Conservation (phyloP, 768 basidiomycete genomes). For the Clitopilus passeckerianus region DNA sequence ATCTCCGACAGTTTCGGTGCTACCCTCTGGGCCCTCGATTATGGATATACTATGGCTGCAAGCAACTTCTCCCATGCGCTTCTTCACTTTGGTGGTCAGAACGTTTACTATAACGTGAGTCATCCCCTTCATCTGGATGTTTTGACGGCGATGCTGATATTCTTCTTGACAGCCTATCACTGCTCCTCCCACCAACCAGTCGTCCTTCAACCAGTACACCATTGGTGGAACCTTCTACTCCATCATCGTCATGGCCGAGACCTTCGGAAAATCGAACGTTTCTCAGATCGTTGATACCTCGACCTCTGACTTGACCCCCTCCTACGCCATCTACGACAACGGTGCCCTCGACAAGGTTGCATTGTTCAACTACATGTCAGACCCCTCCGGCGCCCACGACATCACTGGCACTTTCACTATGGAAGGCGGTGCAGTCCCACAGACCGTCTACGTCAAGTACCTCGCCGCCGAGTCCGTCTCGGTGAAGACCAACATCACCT, state of each 20-base stretch:
- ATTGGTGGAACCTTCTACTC: conserved; percentile 74
- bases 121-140: background rate
- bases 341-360: conserved; percentile 55
- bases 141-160: conserved; percentile 24
- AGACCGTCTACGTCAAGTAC: conserved; percentile 49
- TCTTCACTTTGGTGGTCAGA: conserved; percentile 63
- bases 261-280: conserved; percentile 57
- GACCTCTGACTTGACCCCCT: conserved; percentile 56
- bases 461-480: conserved; percentile 39
- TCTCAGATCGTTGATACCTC: conserved; percentile 65
- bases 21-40: conserved; percentile 63
- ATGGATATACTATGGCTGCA: conserved; percentile 58
- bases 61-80: conserved; percentile 50
- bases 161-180: conserved; percentile 53
- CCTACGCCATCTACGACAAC: conserved; percentile 74
- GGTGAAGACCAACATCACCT: conserved; percentile 63
- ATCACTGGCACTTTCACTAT: conserved; percentile 48
- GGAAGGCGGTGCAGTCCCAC: conserved; percentile 37
- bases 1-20: conserved; percentile 59
- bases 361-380: conserved; percentile 70
- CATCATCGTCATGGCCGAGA: conserved; percentile 64
- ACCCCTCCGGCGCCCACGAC: conserved; percentile 48
- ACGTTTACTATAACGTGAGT: conserved; percentile 63
- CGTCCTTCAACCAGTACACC: conserved; percentile 62
- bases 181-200: conserved; percentile 50